A percentile compares a stretch with the other conserved stretches of the same genome.
Conservation (phyloP, 1,284 basidiomycete species). For the Anthracocystis panici-leucophaei region DNA sequence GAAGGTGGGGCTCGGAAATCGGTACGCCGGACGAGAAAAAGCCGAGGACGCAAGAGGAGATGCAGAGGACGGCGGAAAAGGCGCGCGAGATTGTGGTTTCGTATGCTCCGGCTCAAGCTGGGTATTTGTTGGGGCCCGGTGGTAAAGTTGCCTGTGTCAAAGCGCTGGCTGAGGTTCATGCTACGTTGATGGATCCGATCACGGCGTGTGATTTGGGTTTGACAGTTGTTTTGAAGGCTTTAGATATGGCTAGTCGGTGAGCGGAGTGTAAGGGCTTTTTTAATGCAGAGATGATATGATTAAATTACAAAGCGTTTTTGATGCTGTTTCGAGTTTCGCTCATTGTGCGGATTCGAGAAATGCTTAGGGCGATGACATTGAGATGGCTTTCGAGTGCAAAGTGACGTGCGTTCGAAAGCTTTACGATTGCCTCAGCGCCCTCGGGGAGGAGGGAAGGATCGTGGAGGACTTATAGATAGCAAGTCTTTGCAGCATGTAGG, state of each 20-base stretch:
- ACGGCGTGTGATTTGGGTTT: constrained; percentile 56
- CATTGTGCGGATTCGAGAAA: no score
- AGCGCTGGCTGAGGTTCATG: constrained; percentile 62
- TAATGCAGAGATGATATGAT: neutral
- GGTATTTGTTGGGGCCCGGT: constrained; percentile 64
- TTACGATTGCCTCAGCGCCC: no score
- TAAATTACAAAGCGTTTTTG: neutral
- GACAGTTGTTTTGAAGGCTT: constrained; percentile 51
- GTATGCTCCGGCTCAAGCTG: constrained; percentile 67
- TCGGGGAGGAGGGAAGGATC: no score
- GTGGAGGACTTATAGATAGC: no score
- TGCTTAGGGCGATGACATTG: no score
- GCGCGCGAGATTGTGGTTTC: constrained; percentile 61
- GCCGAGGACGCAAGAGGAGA: constrained; percentile 47
- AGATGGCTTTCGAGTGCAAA: no score
- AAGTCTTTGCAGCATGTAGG: no score
- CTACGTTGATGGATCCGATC: constrained; percentile 53
- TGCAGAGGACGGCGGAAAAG: constrained; percentile 42
- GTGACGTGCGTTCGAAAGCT: no score
- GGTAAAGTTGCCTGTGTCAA: constrained; percentile 61
- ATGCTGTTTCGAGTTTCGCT: no score
- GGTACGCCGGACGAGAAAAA: constrained; percentile 28
- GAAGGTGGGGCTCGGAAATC: constrained; percentile 30
- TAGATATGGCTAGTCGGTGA: constrained; percentile 58
- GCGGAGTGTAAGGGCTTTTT: neutral